Base-by-base conservation (phyloP, 2,329 filamentous ascomycete genomes). In the Akanthomyces muscarius region DNA sequence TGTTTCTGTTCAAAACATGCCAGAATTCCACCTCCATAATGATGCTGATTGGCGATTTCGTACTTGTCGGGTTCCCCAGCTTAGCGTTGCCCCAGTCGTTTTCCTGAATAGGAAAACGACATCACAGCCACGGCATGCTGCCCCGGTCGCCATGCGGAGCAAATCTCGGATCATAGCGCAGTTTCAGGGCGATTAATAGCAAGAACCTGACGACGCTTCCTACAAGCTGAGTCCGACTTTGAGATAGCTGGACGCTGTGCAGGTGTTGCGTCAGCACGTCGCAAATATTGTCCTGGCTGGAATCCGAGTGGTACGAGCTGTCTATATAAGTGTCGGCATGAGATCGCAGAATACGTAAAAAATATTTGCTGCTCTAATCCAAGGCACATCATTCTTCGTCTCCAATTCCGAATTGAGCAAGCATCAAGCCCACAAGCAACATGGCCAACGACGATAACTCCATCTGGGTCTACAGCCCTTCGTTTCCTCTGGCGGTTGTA, bases 401-500 rank as follows among this genome's bases (percentile, higher is more conserved):
- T 28, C 5, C 36, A 33, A 16, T 36, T 16, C 1, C 47, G 2
- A 33, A 33, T 7, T 10, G 14, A 28, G 42, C 11, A 36, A 59
- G 23, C 21, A 25, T 1, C 45, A 25, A 5, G 28, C 23, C 18
- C 38, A 36, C 25, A 30, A 16, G 23, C 44, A 65, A 54, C 54
- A 75, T 74, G 71, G 64, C 67, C 47, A 65, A 69, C 21, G 64
- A 67, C 23, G 63, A 67, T 16, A 67, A 58, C 55, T 61, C 63
- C 28, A 73, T 81, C 23, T 82, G 78, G 74, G 74, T 77, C 64
- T 82, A 81, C 66, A 67, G 72, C 21, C 77, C 79, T n/a, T 79
- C 77, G 33, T 71, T 78, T 11, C 66, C 78, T 4, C 73, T 78
- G 5, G 73, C 80, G 47, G 70, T 81, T 44, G 64, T 79, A 5